Base-by-base conservation (phyloP, 208 protist genomes). In the Chromosphaera perkinsii region DNA sequence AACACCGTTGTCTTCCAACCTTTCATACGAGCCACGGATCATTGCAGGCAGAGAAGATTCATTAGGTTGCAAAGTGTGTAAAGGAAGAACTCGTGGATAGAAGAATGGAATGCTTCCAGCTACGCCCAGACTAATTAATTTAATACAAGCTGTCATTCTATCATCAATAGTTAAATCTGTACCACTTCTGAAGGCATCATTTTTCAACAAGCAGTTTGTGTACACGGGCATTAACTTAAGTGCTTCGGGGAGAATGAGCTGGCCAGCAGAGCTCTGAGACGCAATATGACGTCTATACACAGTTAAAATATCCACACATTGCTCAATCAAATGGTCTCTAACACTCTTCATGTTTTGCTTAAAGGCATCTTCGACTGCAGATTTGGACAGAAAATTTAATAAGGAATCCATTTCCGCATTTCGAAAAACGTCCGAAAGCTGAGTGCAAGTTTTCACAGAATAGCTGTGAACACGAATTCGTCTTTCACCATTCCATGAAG, bases 181-280 rank as follows among this genome's bases (percentile, higher is more conserved):
- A 27, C 67, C 70, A 33, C 27, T 31, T 2, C 78, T 67, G 31
- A 95, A 78, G 4, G 83, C 82, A 51, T 88, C 77, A 1, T 83
- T 83, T 58, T 91, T 90, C 45, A 92, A 51, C 27, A 93, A 51
- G 37, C 81, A 86, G 56, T 91, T 70, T 43, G 80, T 59, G 69
- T 88, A 94, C 24, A 94, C 74, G 24, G 90, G 88, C 55, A 94
- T 75, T 59, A 93, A 77, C 74, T 92, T 91, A 55, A 96, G 78
- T 1, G 85, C 78, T n/a, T 87, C 82, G 7, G 92, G 92, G 80
- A 96, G 83, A 22, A 93, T 76, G 24, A 95, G 76, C 61, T 88
- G 82, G 32, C 78, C 78, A 88, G 60, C 3, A 76, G 71, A 31
- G 20, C 48, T 54, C 48, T 12, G 14, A n/a, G 48, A 51, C 10